Conservation (phyloP, 352 stramenopile species). For the Globisporangium ultimum region DNA sequence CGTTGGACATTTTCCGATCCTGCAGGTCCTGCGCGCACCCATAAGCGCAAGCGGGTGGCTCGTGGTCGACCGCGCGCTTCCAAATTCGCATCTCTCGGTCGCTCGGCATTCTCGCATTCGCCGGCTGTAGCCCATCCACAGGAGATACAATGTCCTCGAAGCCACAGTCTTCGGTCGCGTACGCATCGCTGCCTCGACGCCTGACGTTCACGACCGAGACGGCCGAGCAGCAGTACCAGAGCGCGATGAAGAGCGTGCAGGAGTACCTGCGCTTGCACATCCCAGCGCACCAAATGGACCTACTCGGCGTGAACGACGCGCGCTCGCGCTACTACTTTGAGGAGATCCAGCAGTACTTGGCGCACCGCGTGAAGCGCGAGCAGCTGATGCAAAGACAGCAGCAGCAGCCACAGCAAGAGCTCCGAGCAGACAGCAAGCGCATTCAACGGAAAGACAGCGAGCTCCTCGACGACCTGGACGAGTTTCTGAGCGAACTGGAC, state of each 20-base stretch:
- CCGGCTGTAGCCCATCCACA: not conserved
- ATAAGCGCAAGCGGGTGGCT: not conserved
- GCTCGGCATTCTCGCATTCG: not conserved
- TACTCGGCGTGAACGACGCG: slow-evolving; percentile 50
- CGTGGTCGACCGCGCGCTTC: not conserved
- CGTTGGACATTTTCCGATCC: not conserved
- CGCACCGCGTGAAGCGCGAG: slow-evolving; percentile 25
- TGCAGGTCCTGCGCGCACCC: not conserved
- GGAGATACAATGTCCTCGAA: not conserved
- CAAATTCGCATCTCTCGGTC: not conserved
- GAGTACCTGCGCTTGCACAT: slow-evolving; percentile 44
- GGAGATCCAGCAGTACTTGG: slow-evolving; percentile 56
- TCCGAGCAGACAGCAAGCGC: not conserved
- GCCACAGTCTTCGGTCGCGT: not conserved
- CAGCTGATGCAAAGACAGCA: slow-evolving; percentile 4
- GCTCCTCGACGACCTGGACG: slow-evolving; percentile 40
- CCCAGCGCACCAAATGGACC: slow-evolving; percentile 25
- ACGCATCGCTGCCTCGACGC: slow-evolving; percentile 9
- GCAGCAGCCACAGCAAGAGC: not conserved
- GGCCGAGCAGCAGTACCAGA: slow-evolving; percentile 29
- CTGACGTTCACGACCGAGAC: slow-evolving; percentile 16
- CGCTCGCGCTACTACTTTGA: slow-evolving; percentile 47
- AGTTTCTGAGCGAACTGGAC: slow-evolving; percentile 57
- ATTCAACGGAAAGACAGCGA: slow-evolving; percentile 11
- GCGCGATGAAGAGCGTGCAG: slow-evolving; percentile 52